Base-by-base conservation (phyloP, 371 early-diverging fungal genomes). In the Mucor racemosus region DNA sequence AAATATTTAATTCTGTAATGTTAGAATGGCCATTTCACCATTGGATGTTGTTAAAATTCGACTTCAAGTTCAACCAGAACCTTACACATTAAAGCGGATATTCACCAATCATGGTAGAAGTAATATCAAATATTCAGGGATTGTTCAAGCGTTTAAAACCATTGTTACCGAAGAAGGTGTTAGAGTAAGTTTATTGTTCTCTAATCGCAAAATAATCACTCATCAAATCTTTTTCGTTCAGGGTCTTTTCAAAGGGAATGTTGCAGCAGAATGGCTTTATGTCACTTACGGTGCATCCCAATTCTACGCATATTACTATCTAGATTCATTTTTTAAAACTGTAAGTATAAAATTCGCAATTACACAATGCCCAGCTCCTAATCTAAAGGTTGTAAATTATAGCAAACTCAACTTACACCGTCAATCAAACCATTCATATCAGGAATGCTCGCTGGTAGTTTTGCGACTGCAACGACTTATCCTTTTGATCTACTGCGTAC, bases 1-100 rank as follows among this genome's bases (percentile, higher is more conserved):
- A 6, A 26, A 26, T 26, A 26, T 26, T 26, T 26, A 26, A 26
- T 26, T 26, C 26, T 26, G 26, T 26, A 26, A 26, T 26, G 26
- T 33, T 40, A 73, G 82, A 62, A 78, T 87, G 42, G 85, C 92
- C 9, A 90, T 94, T 41, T 88, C 96, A 8, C 97, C 97, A 13
- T 74, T 96, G n/a, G 97, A 96, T 58, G 96, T 96, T 5, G 84
- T 95, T 66, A 96, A 96, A 74, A 95, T 94, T 61, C 84, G 93
- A n/a, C 73, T 92, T 48, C 90, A 92, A 81, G 84, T 92, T 72
- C 75, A 77, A 38, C 63, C 74, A 42, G 60, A 65, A 57, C 58
- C 61, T 14, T 53, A 63, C 4, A 54, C 57, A 11, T 8, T 68
- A 13, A 62, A 62, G 21, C 19, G 34, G 14, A 46, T 63, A 13